Evolutionary conservation across 108 stramenopile species (phyloP).

Genomic region (Fistulifera pelliculosa): DNA sequence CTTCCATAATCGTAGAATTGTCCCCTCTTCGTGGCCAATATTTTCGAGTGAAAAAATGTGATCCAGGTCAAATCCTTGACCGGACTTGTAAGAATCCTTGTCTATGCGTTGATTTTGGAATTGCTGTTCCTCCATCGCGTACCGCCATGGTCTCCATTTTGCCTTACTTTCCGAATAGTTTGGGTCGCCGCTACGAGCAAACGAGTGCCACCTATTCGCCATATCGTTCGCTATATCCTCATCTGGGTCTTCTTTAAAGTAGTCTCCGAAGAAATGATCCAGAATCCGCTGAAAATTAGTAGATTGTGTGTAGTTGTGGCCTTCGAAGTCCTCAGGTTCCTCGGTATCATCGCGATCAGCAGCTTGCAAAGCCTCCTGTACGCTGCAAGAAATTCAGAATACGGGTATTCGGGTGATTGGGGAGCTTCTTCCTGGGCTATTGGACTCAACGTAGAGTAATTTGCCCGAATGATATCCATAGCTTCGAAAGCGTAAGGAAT

Average conservation of each 20-base stretch:
- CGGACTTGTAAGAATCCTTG: conserved; percentile 8
- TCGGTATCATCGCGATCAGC: conserved; percentile 10
- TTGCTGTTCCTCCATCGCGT: conserved; percentile 17
- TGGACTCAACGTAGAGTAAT: conserved; percentile 43
- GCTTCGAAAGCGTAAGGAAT: conserved; percentile 77
- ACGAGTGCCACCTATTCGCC: conserved; percentile 51
- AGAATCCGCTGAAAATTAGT: conserved; percentile 35
- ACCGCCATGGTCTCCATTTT: conserved; percentile 50
- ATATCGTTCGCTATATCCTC: conserved; percentile 57
- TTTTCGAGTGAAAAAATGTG: conserved; percentile 1
- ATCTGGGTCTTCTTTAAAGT: conserved; percentile 54
- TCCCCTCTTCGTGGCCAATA: conserved; percentile 15
- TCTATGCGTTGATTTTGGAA: conserved; percentile 4
- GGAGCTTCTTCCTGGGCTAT: conserved; percentile 53
- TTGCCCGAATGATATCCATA: conserved; percentile 50
- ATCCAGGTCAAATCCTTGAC: conserved; percentile 11
- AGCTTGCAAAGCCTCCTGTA: conserved; percentile 34
- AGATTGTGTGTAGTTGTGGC: conserved; percentile 9
- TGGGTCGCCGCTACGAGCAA: conserved; percentile 40
- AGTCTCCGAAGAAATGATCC: conserved; percentile 53
- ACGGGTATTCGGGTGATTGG: conserved; percentile 44
- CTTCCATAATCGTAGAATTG: conserved; percentile 8
- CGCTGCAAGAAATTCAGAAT: conserved; percentile 39
- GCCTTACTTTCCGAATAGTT: conserved; percentile 49
- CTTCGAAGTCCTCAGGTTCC: neutral